Percentiles rank a stretch among this genome's conserved stretches.
These are phyloP conservation scores for Aspergillus kassunensis DNA, from an alignment of 495 filamentous ascomycete species.

Conservation along the genomic window DNA sequence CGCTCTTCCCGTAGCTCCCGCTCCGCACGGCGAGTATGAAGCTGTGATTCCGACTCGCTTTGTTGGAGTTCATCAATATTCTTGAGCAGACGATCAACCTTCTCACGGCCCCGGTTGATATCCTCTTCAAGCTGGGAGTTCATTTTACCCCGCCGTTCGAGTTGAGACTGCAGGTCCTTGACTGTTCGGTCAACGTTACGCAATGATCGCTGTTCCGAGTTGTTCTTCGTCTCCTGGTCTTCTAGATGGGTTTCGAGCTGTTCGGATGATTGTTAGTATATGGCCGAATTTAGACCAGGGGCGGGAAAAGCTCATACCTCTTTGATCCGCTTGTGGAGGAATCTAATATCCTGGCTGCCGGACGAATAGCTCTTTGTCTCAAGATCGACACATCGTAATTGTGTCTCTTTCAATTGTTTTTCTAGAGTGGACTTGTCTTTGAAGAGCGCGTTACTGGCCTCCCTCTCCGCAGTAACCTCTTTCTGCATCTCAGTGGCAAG, in stretches of 20 bases:
- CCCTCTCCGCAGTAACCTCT: slow-evolving; percentile 87
- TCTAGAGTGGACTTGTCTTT: slow-evolving; percentile 90
- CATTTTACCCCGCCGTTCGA: slow-evolving; percentile 86
- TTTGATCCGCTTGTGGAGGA: slow-evolving; percentile 90
- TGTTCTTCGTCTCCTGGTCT: slow-evolving; percentile 70
- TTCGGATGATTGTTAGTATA: slow-evolving; percentile 15
- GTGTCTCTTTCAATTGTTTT: slow-evolving; percentile 86
- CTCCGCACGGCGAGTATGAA: slow-evolving; percentile 77
- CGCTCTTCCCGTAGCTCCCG: slow-evolving; percentile 85
- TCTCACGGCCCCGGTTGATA: slow-evolving; percentile 76
- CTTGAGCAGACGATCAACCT: slow-evolving; percentile 78
- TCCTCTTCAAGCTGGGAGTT: slow-evolving; percentile 77
- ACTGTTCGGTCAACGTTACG: slow-evolving; percentile 95
- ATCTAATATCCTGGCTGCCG: slow-evolving; percentile 90
- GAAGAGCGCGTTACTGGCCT: slow-evolving; percentile 75
- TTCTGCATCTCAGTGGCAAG: slow-evolving; percentile 86
- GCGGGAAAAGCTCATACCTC: slow-evolving; percentile 54
- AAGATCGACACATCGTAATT: slow-evolving; percentile 83
- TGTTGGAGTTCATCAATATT: slow-evolving; percentile 93
- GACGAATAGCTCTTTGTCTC: slow-evolving; percentile 96
- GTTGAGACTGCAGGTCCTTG: slow-evolving; percentile 86
- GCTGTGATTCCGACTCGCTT: slow-evolving; percentile 72
- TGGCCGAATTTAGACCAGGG: neutral
- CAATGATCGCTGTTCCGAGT: slow-evolving; percentile 75
- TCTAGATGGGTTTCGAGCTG: slow-evolving; percentile 93